A percentile compares a stretch with the other conserved stretches of the same genome.
phyloP scores from a whole-genome alignment of 108 stramenopile genomes.

The Nitzschia sp. region DNA sequence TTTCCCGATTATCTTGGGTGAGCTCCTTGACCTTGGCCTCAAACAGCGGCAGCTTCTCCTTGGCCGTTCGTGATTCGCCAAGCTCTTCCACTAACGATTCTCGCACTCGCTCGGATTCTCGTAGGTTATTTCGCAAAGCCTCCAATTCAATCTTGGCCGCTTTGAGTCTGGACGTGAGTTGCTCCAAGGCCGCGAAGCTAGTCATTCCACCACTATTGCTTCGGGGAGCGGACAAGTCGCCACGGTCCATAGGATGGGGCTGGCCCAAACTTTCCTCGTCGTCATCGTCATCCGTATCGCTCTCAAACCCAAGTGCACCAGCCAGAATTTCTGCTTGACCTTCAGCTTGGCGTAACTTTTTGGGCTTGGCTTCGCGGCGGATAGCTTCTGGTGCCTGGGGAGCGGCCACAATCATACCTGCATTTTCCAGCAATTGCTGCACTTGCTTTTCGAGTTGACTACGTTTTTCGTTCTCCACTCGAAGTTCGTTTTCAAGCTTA shows the following conservation, averaged over 20 bases:
- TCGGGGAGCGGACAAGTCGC: not conserved
- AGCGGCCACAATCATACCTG: conserved; percentile 31
- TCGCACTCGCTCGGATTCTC: conserved; percentile 62
- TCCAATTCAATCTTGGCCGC: conserved; percentile 64
- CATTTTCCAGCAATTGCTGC: conserved; percentile 61
- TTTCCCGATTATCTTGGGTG: conserved; percentile 61
- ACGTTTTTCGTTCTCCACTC: conserved; percentile 59
- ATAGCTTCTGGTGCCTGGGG: conserved; percentile 6
- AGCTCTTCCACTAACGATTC: conserved; percentile 62
- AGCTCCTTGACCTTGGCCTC: conserved; percentile 69
- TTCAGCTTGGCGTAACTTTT: conserved; percentile 56
- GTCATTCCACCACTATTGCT: not conserved
- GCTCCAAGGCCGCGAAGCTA: conserved; percentile 80
- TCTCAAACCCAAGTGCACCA: conserved; percentile 59
- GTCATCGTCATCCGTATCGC: conserved; percentile 59
- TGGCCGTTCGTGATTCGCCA: conserved; percentile 56
- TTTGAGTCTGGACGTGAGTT: conserved; percentile 68
- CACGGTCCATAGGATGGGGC: conserved; percentile 18
- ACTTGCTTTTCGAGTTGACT: conserved; percentile 64
- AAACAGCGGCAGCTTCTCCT: conserved; percentile 69
- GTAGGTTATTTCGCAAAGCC: conserved; percentile 54
- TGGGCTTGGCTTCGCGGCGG: conserved; percentile 38
- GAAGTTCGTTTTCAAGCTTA: conserved; percentile 55
- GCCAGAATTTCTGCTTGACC: conserved; percentile 77
- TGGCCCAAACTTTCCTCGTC: conserved; percentile 23